phyloP scores from a whole-genome alignment of 305 asterid genomes.

The Plantago lanceolata region DNA sequence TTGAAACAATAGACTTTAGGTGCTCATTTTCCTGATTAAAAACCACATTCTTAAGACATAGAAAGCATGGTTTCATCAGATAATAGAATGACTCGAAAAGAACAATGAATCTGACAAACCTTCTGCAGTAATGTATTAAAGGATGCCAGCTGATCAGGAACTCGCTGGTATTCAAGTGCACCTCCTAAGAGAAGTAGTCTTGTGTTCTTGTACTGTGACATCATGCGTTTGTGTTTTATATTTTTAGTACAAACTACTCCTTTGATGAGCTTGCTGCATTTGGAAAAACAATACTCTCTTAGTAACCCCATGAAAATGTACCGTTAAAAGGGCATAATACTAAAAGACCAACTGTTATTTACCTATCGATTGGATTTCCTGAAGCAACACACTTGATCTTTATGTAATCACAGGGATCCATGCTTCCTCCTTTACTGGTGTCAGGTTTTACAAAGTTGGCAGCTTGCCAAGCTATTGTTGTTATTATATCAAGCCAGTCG shows the following conservation, averaged over 20 bases:
- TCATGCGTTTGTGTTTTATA: slow-evolving; percentile 96
- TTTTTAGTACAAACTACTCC: slow-evolving; percentile 95
- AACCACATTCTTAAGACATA: slow-evolving; percentile 18
- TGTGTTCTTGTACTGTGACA: slow-evolving; percentile 75
- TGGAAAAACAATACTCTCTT: slow-evolving; percentile 20
- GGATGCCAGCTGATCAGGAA: slow-evolving; percentile 82
- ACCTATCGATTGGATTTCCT: slow-evolving; percentile 80
- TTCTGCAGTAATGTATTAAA: slow-evolving; percentile 76
- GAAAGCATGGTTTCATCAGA: slow-evolving; percentile 16
- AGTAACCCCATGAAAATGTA: not conserved
- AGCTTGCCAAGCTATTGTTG: slow-evolving; percentile 76
- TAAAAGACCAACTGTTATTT: slow-evolving; percentile 16
- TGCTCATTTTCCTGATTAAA: slow-evolving; percentile 75
- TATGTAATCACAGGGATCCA: slow-evolving; percentile 91
- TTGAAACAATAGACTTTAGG: slow-evolving; percentile 69
- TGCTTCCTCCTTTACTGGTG: slow-evolving; percentile 91
- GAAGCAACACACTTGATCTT: slow-evolving; percentile 93
- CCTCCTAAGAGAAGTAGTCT: slow-evolving; percentile 87
- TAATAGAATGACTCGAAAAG: not conserved
- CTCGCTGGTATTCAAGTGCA: slow-evolving; percentile 86
- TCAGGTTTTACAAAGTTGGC: slow-evolving; percentile 87
- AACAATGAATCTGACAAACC: slow-evolving; percentile 39
- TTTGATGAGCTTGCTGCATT: slow-evolving; percentile 73
- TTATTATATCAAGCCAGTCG: slow-evolving; percentile 79
- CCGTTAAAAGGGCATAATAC: not conserved